Evolutionary conservation across 1,284 basidiomycete genomes (phyloP).

Genomic region (Pyrrhoderma lamaoense): DNA sequence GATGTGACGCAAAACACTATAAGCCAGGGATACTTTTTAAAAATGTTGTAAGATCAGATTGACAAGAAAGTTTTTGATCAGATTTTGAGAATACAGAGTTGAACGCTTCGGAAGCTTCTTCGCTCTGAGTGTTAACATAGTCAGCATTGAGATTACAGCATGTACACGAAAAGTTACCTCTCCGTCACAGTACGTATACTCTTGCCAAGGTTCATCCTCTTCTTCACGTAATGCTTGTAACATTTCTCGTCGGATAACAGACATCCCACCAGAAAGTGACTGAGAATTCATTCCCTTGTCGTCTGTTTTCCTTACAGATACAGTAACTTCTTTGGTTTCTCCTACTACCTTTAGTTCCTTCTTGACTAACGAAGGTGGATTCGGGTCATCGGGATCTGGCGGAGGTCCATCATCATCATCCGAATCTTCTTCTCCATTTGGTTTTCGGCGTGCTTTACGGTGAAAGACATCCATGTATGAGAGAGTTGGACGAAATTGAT

Average conservation of each 20-base stretch:
- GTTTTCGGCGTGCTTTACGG: conserved; percentile 47
- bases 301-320: conserved; percentile 60
- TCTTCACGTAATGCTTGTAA: conserved; percentile 59
- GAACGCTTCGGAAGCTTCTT: conserved; percentile 47
- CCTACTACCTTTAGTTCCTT: conserved; percentile 45
- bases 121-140: conserved; percentile 34
- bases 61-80: conserved; percentile 46
- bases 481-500: conserved; percentile 72
- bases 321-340: conserved; percentile 68
- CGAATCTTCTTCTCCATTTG: conserved; percentile 48
- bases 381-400: conserved; percentile 66
- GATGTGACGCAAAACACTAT: conserved; percentile 23
- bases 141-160: conserved; percentile 16
- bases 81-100: conserved; percentile 57
- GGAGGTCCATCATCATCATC: conserved; percentile 74
- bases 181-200: conserved; percentile 50
- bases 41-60: conserved; percentile 52
- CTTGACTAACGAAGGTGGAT: conserved; percentile 41
- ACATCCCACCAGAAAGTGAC: conserved; percentile 48
- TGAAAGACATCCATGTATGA: conserved; percentile 69
- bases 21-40: conserved; percentile 54
- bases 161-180: conserved; percentile 39
- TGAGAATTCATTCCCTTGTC: conserved; percentile 39
- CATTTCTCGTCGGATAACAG: conserved; percentile 49
- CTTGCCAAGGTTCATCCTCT: conserved; percentile 67